Conservation (phyloP, 192 early-diverging fungal genomes). For the Coemansia sp. region DNA sequence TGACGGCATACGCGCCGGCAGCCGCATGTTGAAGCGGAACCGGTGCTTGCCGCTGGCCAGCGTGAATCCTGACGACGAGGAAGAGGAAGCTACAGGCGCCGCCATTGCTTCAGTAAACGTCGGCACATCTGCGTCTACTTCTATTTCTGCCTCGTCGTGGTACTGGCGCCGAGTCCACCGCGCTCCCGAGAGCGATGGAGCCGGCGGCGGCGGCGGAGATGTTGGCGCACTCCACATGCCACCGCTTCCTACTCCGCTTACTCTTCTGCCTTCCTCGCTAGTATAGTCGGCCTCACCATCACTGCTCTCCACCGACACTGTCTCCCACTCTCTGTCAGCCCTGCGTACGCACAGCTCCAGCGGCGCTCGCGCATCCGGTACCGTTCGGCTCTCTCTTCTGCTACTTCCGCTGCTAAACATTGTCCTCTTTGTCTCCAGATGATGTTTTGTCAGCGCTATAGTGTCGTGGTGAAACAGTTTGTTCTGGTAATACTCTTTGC, state of each 20-base stretch:
- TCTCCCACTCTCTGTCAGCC: slow-evolving; percentile 11
- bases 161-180: neutral
- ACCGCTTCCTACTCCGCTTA: too few species aligned
- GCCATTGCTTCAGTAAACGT: too few species aligned
- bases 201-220: slow-evolving; percentile 9
- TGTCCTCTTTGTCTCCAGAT: slow-evolving; percentile 6
- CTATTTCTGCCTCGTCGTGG: neutral
- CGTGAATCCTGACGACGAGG: slow-evolving; percentile 6
- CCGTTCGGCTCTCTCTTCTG: neutral
- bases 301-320: slow-evolving; percentile 16
- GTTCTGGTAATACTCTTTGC: slow-evolving; percentile 35
- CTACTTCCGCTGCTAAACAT: neutral
- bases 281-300: slow-evolving; percentile 1
- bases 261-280: neutral
- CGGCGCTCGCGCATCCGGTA: neutral
- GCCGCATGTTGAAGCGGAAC: slow-evolving; percentile 31
- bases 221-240: slow-evolving; percentile 10
- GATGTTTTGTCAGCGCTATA: slow-evolving; percentile 8
- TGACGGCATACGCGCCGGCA: slow-evolving; percentile 38
- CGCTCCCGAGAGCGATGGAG: neutral
- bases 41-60: slow-evolving; percentile 27
- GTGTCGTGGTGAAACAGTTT: slow-evolving; percentile 31
- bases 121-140: neutral
- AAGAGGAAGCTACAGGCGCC: neutral
- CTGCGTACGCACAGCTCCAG: neutral